Evolutionary conservation across 805 yeast species (phyloP).

Genomic region (Candida pseudofarinosa): DNA sequence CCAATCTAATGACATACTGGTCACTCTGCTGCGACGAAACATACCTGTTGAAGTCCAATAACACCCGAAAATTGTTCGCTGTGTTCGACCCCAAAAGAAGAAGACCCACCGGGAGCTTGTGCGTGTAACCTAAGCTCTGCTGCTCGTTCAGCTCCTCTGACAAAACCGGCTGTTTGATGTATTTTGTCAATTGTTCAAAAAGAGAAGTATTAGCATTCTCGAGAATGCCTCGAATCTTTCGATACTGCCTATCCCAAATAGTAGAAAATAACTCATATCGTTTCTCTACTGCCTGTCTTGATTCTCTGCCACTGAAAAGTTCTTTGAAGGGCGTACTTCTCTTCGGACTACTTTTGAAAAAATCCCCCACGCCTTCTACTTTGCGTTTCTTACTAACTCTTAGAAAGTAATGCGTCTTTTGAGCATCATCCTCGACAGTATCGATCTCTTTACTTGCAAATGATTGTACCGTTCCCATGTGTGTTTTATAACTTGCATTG

Average conservation of each 20-base stretch:
- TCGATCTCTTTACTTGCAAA: slow-evolving; percentile 1
- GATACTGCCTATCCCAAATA: slow-evolving; percentile 27
- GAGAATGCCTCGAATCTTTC: slow-evolving; percentile 24
- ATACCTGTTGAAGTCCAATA: slow-evolving; percentile 29
- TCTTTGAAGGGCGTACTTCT: slow-evolving; percentile 18
- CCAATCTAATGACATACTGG: slow-evolving; percentile 14
- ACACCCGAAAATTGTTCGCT: slow-evolving; percentile 36
- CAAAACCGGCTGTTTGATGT: slow-evolving; percentile 12
- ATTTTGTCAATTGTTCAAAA: slow-evolving; percentile 22
- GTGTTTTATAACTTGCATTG: neutral
- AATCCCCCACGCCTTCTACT: neutral
- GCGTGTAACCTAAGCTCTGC: neutral
- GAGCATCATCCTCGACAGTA: slow-evolving; percentile 16
- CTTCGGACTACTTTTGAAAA: slow-evolving; percentile 3
- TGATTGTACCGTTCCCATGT: neutral
- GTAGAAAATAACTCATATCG: slow-evolving; percentile 21
- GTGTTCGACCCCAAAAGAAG: slow-evolving; percentile 36
- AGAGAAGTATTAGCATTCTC: slow-evolving; percentile 29
- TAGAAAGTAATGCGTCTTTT: slow-evolving; percentile 33
- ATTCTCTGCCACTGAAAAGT: slow-evolving; percentile 22
- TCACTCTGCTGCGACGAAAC: slow-evolving; percentile 5
- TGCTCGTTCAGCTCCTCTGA: neutral
- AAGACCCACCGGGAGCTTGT: slow-evolving; percentile 28
- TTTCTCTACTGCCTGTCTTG: slow-evolving; percentile 13
- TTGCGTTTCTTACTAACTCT: slow-evolving; percentile 8